Evolutionary conservation across 306 rosid species (phyloP).

Genomic region (Leucaena leucocephala): DNA sequence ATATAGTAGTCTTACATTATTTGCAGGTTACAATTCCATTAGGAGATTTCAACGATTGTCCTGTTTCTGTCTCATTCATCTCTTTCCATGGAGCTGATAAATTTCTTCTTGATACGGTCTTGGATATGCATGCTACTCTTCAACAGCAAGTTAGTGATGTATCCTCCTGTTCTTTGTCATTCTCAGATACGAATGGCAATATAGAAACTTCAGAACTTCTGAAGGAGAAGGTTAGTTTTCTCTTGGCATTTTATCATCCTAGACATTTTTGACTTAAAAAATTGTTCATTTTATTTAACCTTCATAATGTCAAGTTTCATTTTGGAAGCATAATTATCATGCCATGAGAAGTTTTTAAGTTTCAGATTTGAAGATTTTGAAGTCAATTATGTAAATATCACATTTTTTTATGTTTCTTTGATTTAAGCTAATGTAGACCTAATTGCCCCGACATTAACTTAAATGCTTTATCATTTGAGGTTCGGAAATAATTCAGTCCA

Average conservation of each 20-base stretch:
- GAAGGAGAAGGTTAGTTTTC: conserved; percentile 76
- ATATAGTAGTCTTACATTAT: conserved; percentile 21
- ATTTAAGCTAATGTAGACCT: neutral
- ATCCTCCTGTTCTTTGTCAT: conserved; percentile 45
- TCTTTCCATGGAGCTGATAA: conserved; percentile 77
- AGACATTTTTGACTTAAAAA: neutral
- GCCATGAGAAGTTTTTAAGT: neutral
- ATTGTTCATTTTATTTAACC: neutral
- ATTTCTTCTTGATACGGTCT: conserved; percentile 82
- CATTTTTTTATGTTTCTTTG: neutral
- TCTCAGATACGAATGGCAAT: conserved; percentile 61
- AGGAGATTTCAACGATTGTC: conserved; percentile 61
- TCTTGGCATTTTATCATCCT: conserved; percentile 4
- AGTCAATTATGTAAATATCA: neutral
- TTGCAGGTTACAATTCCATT: conserved; percentile 76
- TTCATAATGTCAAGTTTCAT: neutral
- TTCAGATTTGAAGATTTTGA: neutral
- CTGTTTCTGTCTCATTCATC: conserved; percentile 73
- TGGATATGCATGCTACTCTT: conserved; percentile 71
- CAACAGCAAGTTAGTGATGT: conserved; percentile 60
- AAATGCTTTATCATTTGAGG: neutral
- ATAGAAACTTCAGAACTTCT: conserved; percentile 77
- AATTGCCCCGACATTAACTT: neutral
- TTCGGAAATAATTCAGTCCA: neutral
- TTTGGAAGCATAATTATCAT: neutral